A percentile compares a stretch with the other conserved stretches of the same genome.
phyloP scores from a whole-genome alignment of 164 flowering plant genomes.

The Cinnamomum chago region DNA sequence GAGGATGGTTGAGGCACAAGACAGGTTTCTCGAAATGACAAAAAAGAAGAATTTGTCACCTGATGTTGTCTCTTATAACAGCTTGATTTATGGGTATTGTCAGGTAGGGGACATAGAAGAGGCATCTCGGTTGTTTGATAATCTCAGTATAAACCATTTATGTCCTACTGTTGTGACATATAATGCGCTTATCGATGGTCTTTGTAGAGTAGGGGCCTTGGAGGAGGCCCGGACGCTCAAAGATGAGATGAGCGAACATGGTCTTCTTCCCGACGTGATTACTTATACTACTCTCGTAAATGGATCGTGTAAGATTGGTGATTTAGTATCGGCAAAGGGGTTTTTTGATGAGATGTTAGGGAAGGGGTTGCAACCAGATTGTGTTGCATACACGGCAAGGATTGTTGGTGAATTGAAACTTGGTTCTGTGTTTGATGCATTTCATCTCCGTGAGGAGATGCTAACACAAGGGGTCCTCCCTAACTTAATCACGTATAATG shows the following conservation, averaged over 20 bases:
- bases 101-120: slow-evolving; percentile 38
- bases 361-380: slow-evolving; percentile 55
- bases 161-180: slow-evolving; percentile 56
- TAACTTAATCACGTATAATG: slow-evolving; percentile 53
- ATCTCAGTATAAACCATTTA: slow-evolving; percentile 29
- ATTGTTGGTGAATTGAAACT: slow-evolving; percentile 47
- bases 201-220: slow-evolving; percentile 44
- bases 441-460: slow-evolving; percentile 62
- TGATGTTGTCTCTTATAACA: slow-evolving; percentile 59
- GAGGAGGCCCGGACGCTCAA: slow-evolving; percentile 46
- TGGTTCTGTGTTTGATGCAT: slow-evolving; percentile 32
- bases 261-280: slow-evolving; percentile 50
- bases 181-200: slow-evolving; percentile 61
- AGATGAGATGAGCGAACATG: slow-evolving; percentile 43
- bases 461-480: slow-evolving; percentile 41
- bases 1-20: slow-evolving; percentile 43
- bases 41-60: slow-evolving; percentile 36
- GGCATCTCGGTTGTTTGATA: slow-evolving; percentile 51
- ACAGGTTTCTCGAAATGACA: slow-evolving; percentile 36
- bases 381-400: slow-evolving; percentile 38
- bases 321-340: slow-evolving; percentile 39
- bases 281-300: slow-evolving; percentile 61
- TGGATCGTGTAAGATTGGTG: slow-evolving; percentile 48
- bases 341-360: slow-evolving; percentile 55
- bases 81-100: slow-evolving; percentile 66